Conservation (phyloP, 2,329 filamentous ascomycete genomes). For the Ciborinia camelliae region DNA sequence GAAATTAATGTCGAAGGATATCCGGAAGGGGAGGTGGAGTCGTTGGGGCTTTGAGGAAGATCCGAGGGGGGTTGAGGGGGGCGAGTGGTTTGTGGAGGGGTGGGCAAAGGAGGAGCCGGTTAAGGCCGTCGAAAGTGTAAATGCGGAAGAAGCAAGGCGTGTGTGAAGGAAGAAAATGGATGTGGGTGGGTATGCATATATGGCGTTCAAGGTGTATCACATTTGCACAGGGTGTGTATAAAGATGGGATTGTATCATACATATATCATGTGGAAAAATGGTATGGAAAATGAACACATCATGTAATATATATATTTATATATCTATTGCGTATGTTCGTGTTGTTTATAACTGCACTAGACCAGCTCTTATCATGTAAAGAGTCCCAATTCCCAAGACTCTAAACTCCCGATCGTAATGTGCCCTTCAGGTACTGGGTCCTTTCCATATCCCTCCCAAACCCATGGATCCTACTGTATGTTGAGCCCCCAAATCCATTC, state of each 20-base stretch:
- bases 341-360: background rate
- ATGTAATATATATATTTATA: background rate
- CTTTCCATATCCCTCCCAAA: slow-evolving; percentile 1
- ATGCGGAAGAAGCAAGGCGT: slow-evolving; percentile 3
- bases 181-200: slow-evolving; percentile 5
- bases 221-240: slow-evolving; percentile 7
- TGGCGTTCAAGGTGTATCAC: slow-evolving; percentile 14
- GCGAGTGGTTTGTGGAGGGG: slow-evolving; percentile 15
- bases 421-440: background rate
- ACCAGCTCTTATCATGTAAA: background rate
- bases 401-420: background rate
- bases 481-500: background rate
- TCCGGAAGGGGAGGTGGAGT: slow-evolving; percentile 41
- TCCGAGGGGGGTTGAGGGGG: slow-evolving; percentile 3
- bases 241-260: slow-evolving; percentile 16
- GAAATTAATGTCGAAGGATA: slow-evolving; percentile 55
- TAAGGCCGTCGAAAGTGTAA: background rate
- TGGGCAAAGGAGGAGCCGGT: slow-evolving; percentile 25
- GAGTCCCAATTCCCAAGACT: background rate
- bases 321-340: slow-evolving; percentile 1
- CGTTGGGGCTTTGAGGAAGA: slow-evolving; percentile 21
- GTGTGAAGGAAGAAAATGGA: background rate
- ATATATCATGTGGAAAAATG: background rate
- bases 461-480: slow-evolving; percentile 4
- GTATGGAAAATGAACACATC: background rate